phyloP scores from a whole-genome alignment of 805 yeast genomes.

The Pichia cabralensis region DNA sequence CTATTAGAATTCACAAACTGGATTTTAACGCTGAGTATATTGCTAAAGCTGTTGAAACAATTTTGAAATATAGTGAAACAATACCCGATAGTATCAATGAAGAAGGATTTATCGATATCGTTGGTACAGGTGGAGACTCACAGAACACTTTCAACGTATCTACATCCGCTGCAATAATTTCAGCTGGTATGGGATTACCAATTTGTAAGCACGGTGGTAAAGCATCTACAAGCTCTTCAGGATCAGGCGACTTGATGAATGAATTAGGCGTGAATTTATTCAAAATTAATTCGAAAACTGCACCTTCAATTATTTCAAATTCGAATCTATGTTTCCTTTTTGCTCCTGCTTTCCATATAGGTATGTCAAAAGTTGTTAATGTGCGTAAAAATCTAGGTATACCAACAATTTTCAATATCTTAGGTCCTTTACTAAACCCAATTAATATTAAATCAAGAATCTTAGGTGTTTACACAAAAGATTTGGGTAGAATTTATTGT shows the following conservation, averaged over 20 bases:
- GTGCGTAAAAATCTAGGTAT: constrained; percentile 74
- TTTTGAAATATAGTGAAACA: constrained; percentile 52
- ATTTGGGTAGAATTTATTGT: constrained; percentile 76
- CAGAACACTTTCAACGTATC: constrained; percentile 95
- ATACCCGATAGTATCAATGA: constrained; percentile 40
- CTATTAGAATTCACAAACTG: constrained; percentile 58
- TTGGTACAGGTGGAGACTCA: constrained; percentile 99
- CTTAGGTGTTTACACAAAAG: constrained; percentile 79
- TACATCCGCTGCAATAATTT: constrained; percentile 89
- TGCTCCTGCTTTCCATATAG: constrained; percentile 93
- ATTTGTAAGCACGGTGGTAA: constrained; percentile 97
- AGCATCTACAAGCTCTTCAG: constrained; percentile 87
- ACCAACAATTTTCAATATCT: constrained; percentile 87
- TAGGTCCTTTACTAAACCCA: constrained; percentile 94
- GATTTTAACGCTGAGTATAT: constrained; percentile 77
- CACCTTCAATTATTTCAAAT: constrained; percentile 46
- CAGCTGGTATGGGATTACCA: constrained; percentile 75
- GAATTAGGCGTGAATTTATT: constrained; percentile 76
- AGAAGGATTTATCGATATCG: constrained; percentile 69
- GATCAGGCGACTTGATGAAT: constrained; percentile 82
- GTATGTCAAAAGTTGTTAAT: constrained; percentile 74
- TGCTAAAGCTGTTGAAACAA: constrained; percentile 75
- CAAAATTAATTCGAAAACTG: constrained; percentile 52
- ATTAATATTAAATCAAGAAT: constrained; percentile 71
- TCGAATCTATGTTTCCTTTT: constrained; percentile 59